Evolutionary conservation across 768 basidiomycete species (phyloP).

Genomic region (Leucocoprinus birnbaumii): DNA sequence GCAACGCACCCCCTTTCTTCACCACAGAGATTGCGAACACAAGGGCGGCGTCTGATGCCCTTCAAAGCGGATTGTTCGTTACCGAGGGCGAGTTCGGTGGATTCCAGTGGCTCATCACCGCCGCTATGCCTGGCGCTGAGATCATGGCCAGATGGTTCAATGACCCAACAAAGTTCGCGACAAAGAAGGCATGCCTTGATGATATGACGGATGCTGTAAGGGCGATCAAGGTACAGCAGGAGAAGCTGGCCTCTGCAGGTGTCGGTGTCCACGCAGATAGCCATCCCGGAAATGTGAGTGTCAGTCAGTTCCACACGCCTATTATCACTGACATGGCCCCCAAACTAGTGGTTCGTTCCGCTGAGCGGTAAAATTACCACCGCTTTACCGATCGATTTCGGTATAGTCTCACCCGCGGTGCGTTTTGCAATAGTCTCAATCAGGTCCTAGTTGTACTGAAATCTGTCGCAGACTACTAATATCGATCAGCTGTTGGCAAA

Average conservation of each 20-base stretch:
- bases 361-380: background rate
- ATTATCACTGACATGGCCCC: too few relatives aligned
- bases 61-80: background rate
- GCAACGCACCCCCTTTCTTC: background rate
- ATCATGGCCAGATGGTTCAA: background rate
- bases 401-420: background rate
- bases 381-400: background rate
- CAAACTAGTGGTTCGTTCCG: background rate
- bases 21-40: background rate
- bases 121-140: background rate
- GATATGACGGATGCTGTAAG: background rate
- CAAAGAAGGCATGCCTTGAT: background rate
- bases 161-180: background rate
- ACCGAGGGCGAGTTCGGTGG: background rate
- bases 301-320: too few relatives aligned
- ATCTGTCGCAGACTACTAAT: background rate
- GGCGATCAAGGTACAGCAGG: background rate
- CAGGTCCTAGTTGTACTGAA: background rate
- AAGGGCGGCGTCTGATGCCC: background rate
- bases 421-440: too few relatives aligned
- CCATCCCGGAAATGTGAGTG: background rate
- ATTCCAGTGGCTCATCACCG: constrained; percentile 3
- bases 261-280: background rate
- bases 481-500: background rate
- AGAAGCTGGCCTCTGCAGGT: too few relatives aligned